Conservation (phyloP, 2,329 filamentous ascomycete species). For the Fusarium abutilonis region DNA sequence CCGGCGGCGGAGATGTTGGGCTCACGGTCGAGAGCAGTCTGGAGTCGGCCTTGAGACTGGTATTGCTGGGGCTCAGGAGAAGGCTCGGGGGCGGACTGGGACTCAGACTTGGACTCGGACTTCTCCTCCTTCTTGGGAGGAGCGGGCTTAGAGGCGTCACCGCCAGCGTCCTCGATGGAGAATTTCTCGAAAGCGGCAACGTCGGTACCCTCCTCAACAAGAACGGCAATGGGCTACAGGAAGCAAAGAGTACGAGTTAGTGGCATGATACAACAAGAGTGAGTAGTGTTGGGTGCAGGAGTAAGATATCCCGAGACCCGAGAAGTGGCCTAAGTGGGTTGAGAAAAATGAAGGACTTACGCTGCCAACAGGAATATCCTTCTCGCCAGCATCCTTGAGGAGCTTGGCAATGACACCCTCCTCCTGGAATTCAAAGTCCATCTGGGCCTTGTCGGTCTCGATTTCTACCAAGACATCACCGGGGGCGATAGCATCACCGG, state of each 20-base stretch:
- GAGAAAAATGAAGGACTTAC: constrained; percentile 66
- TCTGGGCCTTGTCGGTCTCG: constrained; percentile 99
- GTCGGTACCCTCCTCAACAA: constrained; percentile 92
- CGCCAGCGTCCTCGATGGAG: constrained; percentile 88
- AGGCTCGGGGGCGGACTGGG: constrained; percentile 58
- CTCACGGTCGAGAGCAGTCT: constrained; percentile 85
- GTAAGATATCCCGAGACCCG: constrained; percentile 30
- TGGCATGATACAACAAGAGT: constrained; percentile 5
- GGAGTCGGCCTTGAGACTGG: constrained; percentile 77
- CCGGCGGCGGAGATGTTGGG: constrained; percentile 77
- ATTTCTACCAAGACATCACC: constrained; percentile 98
- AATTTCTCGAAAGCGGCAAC: constrained; percentile 89
- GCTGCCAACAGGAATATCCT: constrained; percentile 93
- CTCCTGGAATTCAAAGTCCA: constrained; percentile 99
- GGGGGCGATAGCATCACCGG: constrained; percentile 84
- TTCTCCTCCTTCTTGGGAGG: constrained; percentile 74
- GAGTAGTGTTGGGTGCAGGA: constrained; percentile 16
- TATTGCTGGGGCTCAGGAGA: constrained; percentile 73
- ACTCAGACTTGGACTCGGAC: constrained; percentile 67
- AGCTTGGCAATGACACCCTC: constrained; percentile 96
- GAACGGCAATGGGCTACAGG: constrained; percentile 87
- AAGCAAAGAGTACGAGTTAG: constrained; percentile 25
- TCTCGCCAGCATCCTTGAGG: constrained; percentile 89
- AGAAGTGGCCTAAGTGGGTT: constrained; percentile 18
- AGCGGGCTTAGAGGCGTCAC: constrained; percentile 70